Base-by-base conservation (phyloP, 768 basidiomycete genomes). In the Rhodocollybia butyracea region DNA sequence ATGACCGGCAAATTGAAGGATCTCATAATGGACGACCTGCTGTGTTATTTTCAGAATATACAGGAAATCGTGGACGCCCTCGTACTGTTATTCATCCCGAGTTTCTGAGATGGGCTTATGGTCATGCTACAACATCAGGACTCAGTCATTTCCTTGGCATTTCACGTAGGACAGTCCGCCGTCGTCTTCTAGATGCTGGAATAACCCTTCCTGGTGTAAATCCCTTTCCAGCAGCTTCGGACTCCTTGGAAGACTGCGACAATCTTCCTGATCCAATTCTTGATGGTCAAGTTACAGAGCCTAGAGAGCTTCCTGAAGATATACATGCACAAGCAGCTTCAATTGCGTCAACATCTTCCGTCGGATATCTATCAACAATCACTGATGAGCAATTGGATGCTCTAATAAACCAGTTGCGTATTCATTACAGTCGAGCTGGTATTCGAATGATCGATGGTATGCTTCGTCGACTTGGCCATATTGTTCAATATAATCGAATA, bases 381-480 rank as follows among this genome's bases (percentile, higher is more conserved):
- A 29, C 30, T 24, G 59, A 61, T 46, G 54, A 59, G 4, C 46
- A 55, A 17, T 46, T 64, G 15, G 64, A 66, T 22, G 6, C 34
- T 8, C 29, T 64, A 8, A 11, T 64, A 13, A 3, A 38, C 5
- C 57, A 46, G 5, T 47, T 63, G 5, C 61, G 56, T 17, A 26
- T 38, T 2, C 57, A 59, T 43, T 64, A 55, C 45, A 55, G 52
- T 13, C 41, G 52, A 17, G 56, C 59, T 1, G 63, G 63, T 13
- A 51, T 62, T 7, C 40, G 31, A 6, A 65, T 63, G 58, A 43
- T 65, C 3, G 55, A 63, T 50, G 63, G 64, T 2, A 58, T 60
- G 56, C 46, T 65, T 5, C 42, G 57, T 8, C 40, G 60, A 11
- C 56, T 57, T 3, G 60, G 62, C 3, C 50, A 60, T 36, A 46